Evolutionary conservation across 2,329 filamentous ascomycete genomes (phyloP).

Genomic region (Coniosporium tulheliwenetii): DNA sequence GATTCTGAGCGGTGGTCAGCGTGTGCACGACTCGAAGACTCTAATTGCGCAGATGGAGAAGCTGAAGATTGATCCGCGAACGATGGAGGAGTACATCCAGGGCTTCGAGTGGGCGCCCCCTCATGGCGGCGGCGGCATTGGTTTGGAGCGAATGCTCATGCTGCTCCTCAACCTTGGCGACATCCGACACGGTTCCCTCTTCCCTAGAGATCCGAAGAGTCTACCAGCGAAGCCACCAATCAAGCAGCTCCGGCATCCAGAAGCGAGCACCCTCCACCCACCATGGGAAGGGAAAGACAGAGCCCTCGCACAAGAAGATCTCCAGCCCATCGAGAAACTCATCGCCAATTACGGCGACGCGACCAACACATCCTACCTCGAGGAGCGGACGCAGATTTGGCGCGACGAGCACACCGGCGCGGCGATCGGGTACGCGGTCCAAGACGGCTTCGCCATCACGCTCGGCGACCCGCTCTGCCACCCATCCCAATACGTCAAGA

Average conservation of each 20-base stretch:
- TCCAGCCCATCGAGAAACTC: constrained; percentile 68
- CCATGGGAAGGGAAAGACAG: constrained; percentile 42
- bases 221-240: constrained; percentile 52
- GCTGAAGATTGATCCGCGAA: constrained; percentile 59
- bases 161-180: constrained; percentile 76
- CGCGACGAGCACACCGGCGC: constrained; percentile 65
- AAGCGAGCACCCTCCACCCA: constrained; percentile 66
- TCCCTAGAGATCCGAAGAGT: constrained; percentile 78
- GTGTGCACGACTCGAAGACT: constrained; percentile 67
- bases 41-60: constrained; percentile 65
- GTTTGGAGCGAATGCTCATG: constrained; percentile 77
- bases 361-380: constrained; percentile 85
- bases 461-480: constrained; percentile 83
- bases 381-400: constrained; percentile 80
- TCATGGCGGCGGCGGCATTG: constrained; percentile 80
- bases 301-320: constrained; percentile 30
- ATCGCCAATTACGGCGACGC: constrained; percentile 94
- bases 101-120: constrained; percentile 82
- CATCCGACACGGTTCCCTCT: constrained; percentile 75
- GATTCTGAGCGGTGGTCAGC: constrained; percentile 81
- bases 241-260: constrained; percentile 62
- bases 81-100: constrained; percentile 80
- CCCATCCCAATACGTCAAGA: constrained; percentile 54
- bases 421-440: constrained; percentile 67
- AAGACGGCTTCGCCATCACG: constrained; percentile 65